These are phyloP conservation scores for Phycomyces nitens DNA, from an alignment of 192 early-diverging fungal species.

Conservation along the genomic window DNA sequence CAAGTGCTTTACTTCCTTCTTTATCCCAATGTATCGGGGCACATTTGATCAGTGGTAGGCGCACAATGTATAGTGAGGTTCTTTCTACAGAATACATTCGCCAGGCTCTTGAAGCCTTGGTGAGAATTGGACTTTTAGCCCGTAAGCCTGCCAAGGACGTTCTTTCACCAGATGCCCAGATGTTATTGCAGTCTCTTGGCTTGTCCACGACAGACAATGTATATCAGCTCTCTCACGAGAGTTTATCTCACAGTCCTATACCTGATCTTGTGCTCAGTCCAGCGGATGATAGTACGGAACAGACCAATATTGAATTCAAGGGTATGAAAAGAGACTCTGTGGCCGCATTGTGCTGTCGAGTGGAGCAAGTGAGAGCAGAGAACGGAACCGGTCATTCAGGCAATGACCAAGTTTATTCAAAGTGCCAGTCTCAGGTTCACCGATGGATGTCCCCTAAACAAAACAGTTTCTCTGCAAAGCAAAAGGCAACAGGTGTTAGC, in stretches of 20 bases:
- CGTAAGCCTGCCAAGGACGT: conserved; percentile 12
- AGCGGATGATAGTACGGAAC: background rate
- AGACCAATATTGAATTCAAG: background rate
- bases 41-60: conserved; percentile 16
- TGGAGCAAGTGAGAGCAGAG: conserved; percentile 13
- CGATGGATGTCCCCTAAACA: background rate
- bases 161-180: conserved; percentile 19
- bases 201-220: conserved; percentile 15
- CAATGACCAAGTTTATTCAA: conserved; percentile 4
- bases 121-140: conserved; percentile 5
- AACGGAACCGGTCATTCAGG: background rate
- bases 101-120: background rate
- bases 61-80: conserved; percentile 19
- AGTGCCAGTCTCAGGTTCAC: conserved; percentile 12
- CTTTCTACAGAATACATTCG: conserved; percentile 19
- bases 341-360: conserved; percentile 5
- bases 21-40: conserved; percentile 14
- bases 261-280: background rate
- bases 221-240: background rate
- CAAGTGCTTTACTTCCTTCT: conserved; percentile 6
- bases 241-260: background rate
- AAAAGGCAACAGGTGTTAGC: background rate
- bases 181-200: conserved; percentile 13
- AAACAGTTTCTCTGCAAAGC: conserved; percentile 10
- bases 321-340: conserved; percentile 2